Percentiles rank a stretch among this genome's conserved stretches.
phyloP scores from a whole-genome alignment of 176 grass and related monocot species.

The Bolboschoenus planiculmis region DNA sequence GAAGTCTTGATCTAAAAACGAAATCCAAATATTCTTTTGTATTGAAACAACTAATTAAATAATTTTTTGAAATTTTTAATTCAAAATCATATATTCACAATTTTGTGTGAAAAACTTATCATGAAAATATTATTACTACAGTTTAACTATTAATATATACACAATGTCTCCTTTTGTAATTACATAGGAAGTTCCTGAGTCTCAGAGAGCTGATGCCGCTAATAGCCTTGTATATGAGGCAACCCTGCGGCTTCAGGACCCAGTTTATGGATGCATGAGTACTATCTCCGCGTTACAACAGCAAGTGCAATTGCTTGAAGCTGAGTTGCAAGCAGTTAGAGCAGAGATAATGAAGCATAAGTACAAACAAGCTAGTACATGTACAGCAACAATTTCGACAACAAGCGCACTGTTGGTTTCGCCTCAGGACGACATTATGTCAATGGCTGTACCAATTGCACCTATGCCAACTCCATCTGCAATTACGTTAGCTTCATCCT shows the following conservation, averaged over 20 bases:
- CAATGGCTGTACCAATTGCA: constrained; percentile 13
- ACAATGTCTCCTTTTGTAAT: background rate
- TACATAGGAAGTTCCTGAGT: constrained; percentile 68
- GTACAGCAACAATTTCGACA: background rate
- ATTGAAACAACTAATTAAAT: background rate
- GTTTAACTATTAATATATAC: background rate
- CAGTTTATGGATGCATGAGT: constrained; percentile 92
- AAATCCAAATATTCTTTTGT: background rate
- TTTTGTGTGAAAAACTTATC: no score
- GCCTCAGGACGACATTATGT: constrained; percentile 26
- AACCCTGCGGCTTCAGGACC: constrained; percentile 67
- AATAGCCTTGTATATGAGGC: constrained; percentile 97
- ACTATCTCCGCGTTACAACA: constrained; percentile 68
- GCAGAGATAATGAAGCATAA: constrained; percentile 81
- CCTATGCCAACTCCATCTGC: background rate
- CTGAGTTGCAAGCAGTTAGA: constrained; percentile 63
- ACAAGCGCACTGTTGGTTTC: background rate
- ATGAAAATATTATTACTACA: background rate
- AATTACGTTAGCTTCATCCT: constrained; percentile 2
- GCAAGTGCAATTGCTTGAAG: constrained; percentile 65
- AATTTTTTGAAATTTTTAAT: background rate
- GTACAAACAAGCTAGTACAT: constrained; percentile 41
- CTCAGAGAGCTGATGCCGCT: constrained; percentile 67
- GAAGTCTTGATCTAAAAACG: background rate
- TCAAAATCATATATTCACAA: background rate